Percentiles rank a stretch among this genome's conserved stretches.
Conservation (phyloP, 306 rosid species). For the Prunus salicina region DNA sequence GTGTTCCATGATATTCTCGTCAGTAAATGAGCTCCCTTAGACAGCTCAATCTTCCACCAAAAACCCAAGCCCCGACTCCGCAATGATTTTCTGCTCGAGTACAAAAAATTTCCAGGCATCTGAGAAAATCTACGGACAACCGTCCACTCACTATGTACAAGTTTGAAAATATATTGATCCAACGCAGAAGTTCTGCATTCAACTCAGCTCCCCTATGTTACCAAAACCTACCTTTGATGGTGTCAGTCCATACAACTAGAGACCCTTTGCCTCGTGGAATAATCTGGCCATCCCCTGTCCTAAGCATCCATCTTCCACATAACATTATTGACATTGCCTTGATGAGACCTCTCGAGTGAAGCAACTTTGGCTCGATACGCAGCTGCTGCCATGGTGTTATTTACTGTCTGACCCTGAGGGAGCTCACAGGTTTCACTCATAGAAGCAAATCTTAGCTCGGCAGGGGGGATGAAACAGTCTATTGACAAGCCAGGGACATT, state of each 20-base stretch:
- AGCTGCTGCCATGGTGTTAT: constrained; percentile 42
- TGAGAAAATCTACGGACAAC: constrained; percentile 26
- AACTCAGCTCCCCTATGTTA: constrained; percentile 47
- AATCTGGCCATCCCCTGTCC: constrained; percentile 20
- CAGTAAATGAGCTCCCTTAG: constrained; percentile 8
- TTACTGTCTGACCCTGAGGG: constrained; percentile 64
- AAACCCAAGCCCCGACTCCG: constrained; percentile 29
- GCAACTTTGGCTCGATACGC: constrained; percentile 65
- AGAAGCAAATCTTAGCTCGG: constrained; percentile 87
- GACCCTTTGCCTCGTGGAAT: constrained; percentile 25
- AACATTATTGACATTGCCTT: constrained; percentile 42
- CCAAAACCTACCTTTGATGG: constrained; percentile 41
- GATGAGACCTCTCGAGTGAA: constrained; percentile 61
- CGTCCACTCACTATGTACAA: constrained; percentile 50
- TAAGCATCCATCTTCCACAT: constrained; percentile 75
- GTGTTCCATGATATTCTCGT: not conserved
- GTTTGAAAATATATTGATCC: constrained; percentile 44
- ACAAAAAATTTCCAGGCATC: constrained; percentile 12
- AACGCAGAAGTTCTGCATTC: constrained; percentile 38
- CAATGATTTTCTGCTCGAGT: constrained; percentile 4
- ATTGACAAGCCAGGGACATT: constrained; percentile 90
- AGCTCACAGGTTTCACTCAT: constrained; percentile 78
- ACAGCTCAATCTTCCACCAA: constrained; percentile 30
- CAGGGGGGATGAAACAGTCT: constrained; percentile 98
- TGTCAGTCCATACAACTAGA: constrained; percentile 53